Evolutionary conservation across 768 basidiomycete genomes (phyloP), one percentile per base, ranked within the genome.

Genomic region (Hypholoma fasciculare): DNA sequence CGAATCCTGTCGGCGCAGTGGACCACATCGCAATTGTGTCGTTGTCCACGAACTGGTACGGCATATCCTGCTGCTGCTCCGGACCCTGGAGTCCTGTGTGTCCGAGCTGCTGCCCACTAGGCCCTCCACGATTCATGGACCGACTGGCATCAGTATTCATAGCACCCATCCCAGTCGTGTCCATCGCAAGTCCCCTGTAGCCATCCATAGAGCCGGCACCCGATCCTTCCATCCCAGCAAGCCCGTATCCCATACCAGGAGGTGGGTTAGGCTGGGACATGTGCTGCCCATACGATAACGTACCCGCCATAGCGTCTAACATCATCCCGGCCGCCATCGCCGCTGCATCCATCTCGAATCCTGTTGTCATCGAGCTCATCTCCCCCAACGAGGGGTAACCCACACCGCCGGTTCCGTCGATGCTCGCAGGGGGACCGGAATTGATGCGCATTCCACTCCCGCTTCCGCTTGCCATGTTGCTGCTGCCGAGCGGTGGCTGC

Each of bases 21-120:
- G 84, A 85, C 87, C 88, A 90, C 85, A 89, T 86, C 26, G 81
- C 78, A 49, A 86, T 78, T 40, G 82, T 79, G 61, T 82, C 82
- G 51, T 72, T 72, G 62, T 86, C 79, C 53, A 80, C 68, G 40
- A 67, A 65, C 16, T 37, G 46, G 50, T 42, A 55, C 23, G 54
- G 40, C 13, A 51, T 58, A 16, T 52, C 59, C 2, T 53, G 59
- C 20, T 61, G 60, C 37, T 60, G 62, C 44, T 14, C 16, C 14
- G 36, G 34, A 46, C 8, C 50, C 30, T 36, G 56, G 40, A 42
- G 40, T 13, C 38, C 37, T 40, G 19, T 30, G 38, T 56, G 50
- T 14, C 12, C 8, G 34, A 57, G 52, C 11, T 56, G 59, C 27
- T 49, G 16, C 39, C n/a, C 48, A 17, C 42, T 20, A 44, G 50